phyloP scores from a whole-genome alignment of 2,329 filamentous ascomycete species.

The Stagonosporopsis tanaceti region DNA sequence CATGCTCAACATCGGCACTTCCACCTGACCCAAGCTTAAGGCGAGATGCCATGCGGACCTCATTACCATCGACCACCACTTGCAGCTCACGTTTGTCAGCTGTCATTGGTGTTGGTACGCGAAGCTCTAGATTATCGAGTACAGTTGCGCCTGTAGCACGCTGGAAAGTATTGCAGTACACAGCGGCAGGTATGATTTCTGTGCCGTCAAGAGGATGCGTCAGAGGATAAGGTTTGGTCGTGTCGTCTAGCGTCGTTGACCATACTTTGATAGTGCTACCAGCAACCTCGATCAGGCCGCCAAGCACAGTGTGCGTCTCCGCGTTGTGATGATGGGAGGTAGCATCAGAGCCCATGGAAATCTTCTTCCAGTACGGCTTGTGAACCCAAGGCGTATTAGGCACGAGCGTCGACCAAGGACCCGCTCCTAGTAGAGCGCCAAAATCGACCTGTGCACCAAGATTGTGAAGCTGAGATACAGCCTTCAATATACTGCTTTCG shows the following conservation, averaged over 20 bases:
- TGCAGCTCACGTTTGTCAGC: slow-evolving; percentile 48
- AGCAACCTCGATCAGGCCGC: slow-evolving; percentile 20
- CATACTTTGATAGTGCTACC: slow-evolving; percentile 22
- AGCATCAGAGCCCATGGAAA: slow-evolving; percentile 12
- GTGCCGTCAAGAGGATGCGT: slow-evolving; percentile 53
- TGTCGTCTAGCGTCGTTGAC: slow-evolving; percentile 48
- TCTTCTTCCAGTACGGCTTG: slow-evolving; percentile 28
- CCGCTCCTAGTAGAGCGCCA: slow-evolving; percentile 11
- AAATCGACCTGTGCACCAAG: slow-evolving; percentile 43
- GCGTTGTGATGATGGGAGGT: slow-evolving; percentile 21
- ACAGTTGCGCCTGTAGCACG: slow-evolving; percentile 41
- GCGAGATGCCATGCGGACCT: slow-evolving; percentile 47
- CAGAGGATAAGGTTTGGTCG: slow-evolving; percentile 53
- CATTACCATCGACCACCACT: slow-evolving; percentile 43
- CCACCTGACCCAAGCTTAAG: slow-evolving; percentile 25
- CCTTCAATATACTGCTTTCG: slow-evolving; percentile 36
- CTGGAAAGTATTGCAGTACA: slow-evolving; percentile 53
- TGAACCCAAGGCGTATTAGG: slow-evolving; percentile 40
- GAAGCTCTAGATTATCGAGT: slow-evolving; percentile 46
- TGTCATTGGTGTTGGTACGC: slow-evolving; percentile 49
- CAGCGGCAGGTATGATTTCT: slow-evolving; percentile 56
- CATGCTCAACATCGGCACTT: slow-evolving; percentile 18
- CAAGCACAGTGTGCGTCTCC: slow-evolving; percentile 28
- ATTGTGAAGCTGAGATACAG: slow-evolving; percentile 41
- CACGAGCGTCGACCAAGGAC: slow-evolving; percentile 17